Base-by-base conservation (phyloP, 2,329 filamentous ascomycete genomes). In the Hirsutella rhossiliensis region DNA sequence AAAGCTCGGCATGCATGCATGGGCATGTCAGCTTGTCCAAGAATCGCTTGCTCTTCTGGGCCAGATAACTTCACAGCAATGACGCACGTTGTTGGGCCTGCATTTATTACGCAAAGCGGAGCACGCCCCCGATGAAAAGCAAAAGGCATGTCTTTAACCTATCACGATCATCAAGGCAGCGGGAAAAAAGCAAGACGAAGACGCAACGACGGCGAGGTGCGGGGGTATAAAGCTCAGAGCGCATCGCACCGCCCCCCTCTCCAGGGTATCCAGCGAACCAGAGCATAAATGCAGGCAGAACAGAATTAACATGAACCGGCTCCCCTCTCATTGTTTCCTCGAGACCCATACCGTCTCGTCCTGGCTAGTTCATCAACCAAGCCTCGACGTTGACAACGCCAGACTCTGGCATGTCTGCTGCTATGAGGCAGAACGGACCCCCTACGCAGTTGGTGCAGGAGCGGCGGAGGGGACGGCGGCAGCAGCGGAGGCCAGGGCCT, bases 201-300 rank as follows among this genome's bases (percentile, higher is more conserved):
- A 23, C 38, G 19, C 15, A 29, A 45, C 34, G 34, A 39, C 44
- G 41, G 41, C 37, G 41, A 45, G 19, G 40, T 41, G 48, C 41
- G 46, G 57, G 58, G 56, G 38, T 60, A 60, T 60, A 60, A 27
- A 52, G 53, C 55, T 56, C 49, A 38, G 39, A 49, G 53, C 50
- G 48, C 45, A 43, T 42, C 19, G 42, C 52, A 46, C 44, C 48
- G 44, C 55, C 50, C 53, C 50, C 49, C 27, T 28, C 27, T 40
- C 47, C 48, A 46, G 55, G 55, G 58, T 61, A 61, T 61, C 56
- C 58, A 59, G 56, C 55, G 45, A 52, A 54, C 46, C 47, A 54
- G 34, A 37, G 18, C 50, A 50, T 41, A 48, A 47, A 45, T 39
- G 41, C 43, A 48, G 42, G 40, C 32, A 42, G 32, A 41, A 40